Conservation (phyloP, 2,329 filamentous ascomycete species). For the Calonectria pteridis region DNA sequence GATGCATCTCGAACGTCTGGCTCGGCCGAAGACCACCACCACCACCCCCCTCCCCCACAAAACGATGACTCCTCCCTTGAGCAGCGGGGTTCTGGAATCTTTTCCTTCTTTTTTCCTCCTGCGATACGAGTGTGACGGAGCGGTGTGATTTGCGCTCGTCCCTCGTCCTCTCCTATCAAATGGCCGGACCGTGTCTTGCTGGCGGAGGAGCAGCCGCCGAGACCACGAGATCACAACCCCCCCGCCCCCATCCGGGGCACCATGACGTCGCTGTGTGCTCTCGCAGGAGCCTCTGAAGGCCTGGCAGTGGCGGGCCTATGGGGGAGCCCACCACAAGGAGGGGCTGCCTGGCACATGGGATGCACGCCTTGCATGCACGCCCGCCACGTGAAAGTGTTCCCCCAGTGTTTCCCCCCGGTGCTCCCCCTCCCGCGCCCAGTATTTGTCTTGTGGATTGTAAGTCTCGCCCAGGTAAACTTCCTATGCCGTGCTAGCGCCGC, state of each 20-base stretch:
- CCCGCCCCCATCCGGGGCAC: conserved; percentile 1
- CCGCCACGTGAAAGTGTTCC: conserved; percentile 12
- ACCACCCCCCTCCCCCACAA: not conserved
- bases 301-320: not conserved
- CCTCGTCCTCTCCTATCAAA: not conserved
- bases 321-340: conserved; percentile 1
- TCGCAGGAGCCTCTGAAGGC: not conserved
- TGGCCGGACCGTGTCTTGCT: not conserved
- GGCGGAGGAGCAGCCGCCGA: not conserved
- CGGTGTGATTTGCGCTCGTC: conserved; percentile 19
- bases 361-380: conserved; percentile 5
- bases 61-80: not conserved
- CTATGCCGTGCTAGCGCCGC: not conserved
- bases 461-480: not conserved
- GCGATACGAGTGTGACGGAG: not conserved
- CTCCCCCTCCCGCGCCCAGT: not conserved
- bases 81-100: not conserved
- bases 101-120: not conserved
- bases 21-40: not conserved
- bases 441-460: not conserved
- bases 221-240: conserved; percentile 9
- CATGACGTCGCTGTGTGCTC: conserved; percentile 22
- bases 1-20: conserved; percentile 6
- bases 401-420: not conserved
- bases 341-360: conserved; percentile 8